Evolutionary conservation across 2,329 filamentous ascomycete species (phyloP).

Genomic region (Fusarium devonianum): DNA sequence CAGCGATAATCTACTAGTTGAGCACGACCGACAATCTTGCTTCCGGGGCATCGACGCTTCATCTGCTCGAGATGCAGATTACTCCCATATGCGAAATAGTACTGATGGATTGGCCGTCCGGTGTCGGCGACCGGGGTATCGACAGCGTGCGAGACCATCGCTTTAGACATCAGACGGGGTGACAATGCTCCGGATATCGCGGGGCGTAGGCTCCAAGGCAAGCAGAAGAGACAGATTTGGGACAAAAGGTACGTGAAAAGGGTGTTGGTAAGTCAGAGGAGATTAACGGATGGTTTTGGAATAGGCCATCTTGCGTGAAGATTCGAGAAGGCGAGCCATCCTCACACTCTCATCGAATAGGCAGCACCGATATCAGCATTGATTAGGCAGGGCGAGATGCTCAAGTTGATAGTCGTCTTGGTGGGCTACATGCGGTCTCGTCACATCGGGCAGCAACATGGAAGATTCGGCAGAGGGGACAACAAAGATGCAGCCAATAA

Average conservation of each 20-base stretch:
- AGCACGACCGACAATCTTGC: conserved; percentile 50
- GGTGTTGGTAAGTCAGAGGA: conserved; percentile 31
- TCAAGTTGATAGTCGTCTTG: neutral
- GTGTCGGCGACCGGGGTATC: conserved; percentile 26
- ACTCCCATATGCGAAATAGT: conserved; percentile 58
- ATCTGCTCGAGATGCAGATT: conserved; percentile 56
- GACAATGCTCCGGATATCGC: no score
- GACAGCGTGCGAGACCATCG: conserved; percentile 36
- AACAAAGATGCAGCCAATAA: conserved; percentile 36
- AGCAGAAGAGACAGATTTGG: conserved; percentile 8
- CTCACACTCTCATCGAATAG: no score
- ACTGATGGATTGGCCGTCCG: conserved; percentile 41
- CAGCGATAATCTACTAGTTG: conserved; percentile 51
- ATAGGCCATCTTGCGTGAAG: conserved; percentile 33
- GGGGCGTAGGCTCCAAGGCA: conserved; percentile 10
- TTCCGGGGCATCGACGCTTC: conserved; percentile 52
- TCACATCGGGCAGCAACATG: conserved; percentile 41
- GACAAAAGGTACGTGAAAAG: conserved; percentile 16
- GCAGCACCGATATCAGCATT: no score
- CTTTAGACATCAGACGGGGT: conserved; percentile 29
- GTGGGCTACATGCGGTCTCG: conserved; percentile 12
- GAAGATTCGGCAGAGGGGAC: conserved; percentile 15
- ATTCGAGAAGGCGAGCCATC: no score
- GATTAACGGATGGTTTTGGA: conserved; percentile 35
- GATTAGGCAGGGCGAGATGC: conserved; percentile 11